Evolutionary conservation across 495 filamentous ascomycete genomes (phyloP).

Genomic region (Cercophora scortea): DNA sequence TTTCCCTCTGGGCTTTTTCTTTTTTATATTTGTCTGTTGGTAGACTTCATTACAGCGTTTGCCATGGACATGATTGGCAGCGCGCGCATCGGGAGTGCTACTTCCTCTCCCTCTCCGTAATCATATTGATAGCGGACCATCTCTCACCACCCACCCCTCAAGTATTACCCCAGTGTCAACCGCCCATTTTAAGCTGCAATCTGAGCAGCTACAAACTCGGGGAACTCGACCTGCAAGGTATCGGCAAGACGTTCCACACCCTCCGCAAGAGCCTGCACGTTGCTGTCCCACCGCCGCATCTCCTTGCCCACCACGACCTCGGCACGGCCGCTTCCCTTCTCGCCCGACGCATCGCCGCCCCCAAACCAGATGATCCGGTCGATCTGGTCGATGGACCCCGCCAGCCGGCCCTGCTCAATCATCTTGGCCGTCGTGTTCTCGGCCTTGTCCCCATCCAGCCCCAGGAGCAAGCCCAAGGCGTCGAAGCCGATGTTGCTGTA

Average conservation of each 20-base stretch:
- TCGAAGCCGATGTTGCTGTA: slow-evolving; percentile 86
- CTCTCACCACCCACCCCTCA: background rate
- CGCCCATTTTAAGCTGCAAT: slow-evolving; percentile 3
- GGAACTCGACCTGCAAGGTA: slow-evolving; percentile 62
- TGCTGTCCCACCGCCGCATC: slow-evolving; percentile 80
- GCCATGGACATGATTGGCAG: background rate
- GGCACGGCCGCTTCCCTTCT: slow-evolving; percentile 50
- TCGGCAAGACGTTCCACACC: slow-evolving; percentile 82
- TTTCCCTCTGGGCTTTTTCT: background rate
- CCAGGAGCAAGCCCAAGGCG: slow-evolving; percentile 67
- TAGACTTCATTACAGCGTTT: background rate
- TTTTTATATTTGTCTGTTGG: background rate
- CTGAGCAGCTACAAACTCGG: slow-evolving; percentile 33
- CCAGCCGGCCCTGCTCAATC: slow-evolving; percentile 87
- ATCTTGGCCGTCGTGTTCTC: slow-evolving; percentile 89
- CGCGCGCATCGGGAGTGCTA: background rate
- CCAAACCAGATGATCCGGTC: slow-evolving; percentile 82
- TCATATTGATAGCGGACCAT: background rate
- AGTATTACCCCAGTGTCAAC: background rate
- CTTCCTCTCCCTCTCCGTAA: background rate
- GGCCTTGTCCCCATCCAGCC: slow-evolving; percentile 70
- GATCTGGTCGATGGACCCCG: slow-evolving; percentile 91
- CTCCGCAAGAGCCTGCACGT: slow-evolving; percentile 76
- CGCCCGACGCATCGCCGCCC: slow-evolving; percentile 55
- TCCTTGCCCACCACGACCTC: slow-evolving; percentile 55